A percentile compares a stretch with the other conserved stretches of the same genome.
phyloP scores from a whole-genome alignment of 768 basidiomycete genomes.

The Heimioporus sp. region DNA sequence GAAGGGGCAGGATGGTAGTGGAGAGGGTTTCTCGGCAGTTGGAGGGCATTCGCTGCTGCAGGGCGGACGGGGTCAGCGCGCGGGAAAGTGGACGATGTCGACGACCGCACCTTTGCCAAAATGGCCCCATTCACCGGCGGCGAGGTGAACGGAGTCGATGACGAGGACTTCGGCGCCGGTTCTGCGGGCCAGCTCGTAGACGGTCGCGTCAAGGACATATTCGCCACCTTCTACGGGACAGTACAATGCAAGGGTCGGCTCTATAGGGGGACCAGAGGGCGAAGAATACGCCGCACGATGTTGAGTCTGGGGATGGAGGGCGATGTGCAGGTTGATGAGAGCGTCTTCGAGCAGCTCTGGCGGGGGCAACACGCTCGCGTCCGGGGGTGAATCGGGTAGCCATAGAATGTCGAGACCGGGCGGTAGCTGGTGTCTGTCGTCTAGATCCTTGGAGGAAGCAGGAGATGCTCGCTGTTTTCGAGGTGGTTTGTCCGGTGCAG shows the following conservation, averaged over 20 bases:
- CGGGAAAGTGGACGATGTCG: not conserved
- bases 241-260: slow-evolving; percentile 84
- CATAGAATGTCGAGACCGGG: slow-evolving; percentile 62
- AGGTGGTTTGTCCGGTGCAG: slow-evolving; percentile 23
- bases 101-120: slow-evolving; percentile 68
- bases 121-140: slow-evolving; percentile 83
- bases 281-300: slow-evolving; percentile 64
- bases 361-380: slow-evolving; percentile 51
- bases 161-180: slow-evolving; percentile 81
- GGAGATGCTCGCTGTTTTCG: slow-evolving; percentile 15
- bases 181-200: slow-evolving; percentile 70
- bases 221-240: slow-evolving; percentile 84
- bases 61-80: slow-evolving; percentile 6
- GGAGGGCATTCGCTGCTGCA: slow-evolving; percentile 65
- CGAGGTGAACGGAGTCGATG: slow-evolving; percentile 80
- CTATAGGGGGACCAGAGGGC: slow-evolving; percentile 51
- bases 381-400: slow-evolving; percentile 41
- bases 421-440: slow-evolving; percentile 48
- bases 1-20: slow-evolving; percentile 49
- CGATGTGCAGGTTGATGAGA: slow-evolving; percentile 70
- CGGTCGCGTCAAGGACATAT: slow-evolving; percentile 75
- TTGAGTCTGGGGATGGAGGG: slow-evolving; percentile 80
- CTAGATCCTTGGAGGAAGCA: slow-evolving; percentile 17
- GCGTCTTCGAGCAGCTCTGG: slow-evolving; percentile 75
- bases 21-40: slow-evolving; percentile 72